Conservation (phyloP, 2,329 filamentous ascomycete species). For the Claviceps cyperi region DNA sequence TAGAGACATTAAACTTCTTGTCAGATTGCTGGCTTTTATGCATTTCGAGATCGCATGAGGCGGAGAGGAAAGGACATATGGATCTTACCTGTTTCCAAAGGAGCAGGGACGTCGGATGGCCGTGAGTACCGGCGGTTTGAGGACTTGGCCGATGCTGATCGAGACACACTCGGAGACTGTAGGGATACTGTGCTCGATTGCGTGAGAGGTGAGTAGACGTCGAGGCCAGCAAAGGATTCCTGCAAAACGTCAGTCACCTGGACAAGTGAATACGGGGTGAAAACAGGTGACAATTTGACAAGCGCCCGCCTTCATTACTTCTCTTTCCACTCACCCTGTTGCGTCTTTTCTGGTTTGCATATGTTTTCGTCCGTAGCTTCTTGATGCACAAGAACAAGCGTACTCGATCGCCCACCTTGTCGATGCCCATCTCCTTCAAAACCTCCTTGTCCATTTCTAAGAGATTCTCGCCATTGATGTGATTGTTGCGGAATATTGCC, state of each 20-base stretch:
- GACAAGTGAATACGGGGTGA: background rate
- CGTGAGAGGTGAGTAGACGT: constrained; percentile 38
- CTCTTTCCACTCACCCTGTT: constrained; percentile 52
- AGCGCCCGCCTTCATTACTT: background rate
- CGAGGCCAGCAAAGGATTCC: constrained; percentile 75
- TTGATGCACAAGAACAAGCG: constrained; percentile 79
- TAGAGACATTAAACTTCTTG: constrained; percentile 25
- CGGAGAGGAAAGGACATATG: constrained; percentile 32
- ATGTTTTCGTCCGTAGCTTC: constrained; percentile 62
- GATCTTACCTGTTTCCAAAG: constrained; percentile 33
- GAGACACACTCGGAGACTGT: constrained; percentile 45
- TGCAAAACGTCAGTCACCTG: constrained; percentile 19
- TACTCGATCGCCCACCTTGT: constrained; percentile 92
- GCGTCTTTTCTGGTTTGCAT: constrained; percentile 65
- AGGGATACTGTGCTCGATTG: constrained; percentile 20
- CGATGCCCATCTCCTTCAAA: constrained; percentile 94
- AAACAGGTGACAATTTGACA: background rate
- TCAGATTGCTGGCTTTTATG: constrained; percentile 16
- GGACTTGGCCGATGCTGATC: constrained; percentile 23
- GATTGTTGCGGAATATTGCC: constrained; percentile 74
- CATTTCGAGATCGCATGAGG: constrained; percentile 13
- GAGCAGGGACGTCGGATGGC: constrained; percentile 36
- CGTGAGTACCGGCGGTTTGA: constrained; percentile 50
- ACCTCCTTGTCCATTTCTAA: constrained; percentile 95
- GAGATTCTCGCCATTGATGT: constrained; percentile 94